These are phyloP conservation scores for Elongisporangium undulatum DNA, from an alignment of 352 stramenopile genomes.

Conservation along the genomic window DNA sequence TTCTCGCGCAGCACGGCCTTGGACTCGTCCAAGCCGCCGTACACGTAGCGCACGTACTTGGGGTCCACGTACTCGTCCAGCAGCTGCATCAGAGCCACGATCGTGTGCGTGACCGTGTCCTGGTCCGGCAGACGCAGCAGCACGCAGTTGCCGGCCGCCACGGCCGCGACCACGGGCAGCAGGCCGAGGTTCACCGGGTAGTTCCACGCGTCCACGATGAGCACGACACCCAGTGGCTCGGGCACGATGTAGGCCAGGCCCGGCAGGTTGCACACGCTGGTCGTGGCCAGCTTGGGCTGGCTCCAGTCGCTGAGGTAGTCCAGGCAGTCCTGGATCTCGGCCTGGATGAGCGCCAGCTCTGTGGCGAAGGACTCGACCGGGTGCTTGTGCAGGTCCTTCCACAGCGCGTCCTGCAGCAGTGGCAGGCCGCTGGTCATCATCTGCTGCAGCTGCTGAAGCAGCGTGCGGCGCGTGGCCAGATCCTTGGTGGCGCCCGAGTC, in stretches of 20 bases:
- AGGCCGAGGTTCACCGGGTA: constrained; percentile 86
- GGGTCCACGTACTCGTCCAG: constrained; percentile 79
- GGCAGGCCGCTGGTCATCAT: constrained; percentile 49
- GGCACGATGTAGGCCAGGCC: constrained; percentile 55
- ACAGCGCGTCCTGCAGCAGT: constrained; percentile 43
- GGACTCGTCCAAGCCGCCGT: constrained; percentile 77
- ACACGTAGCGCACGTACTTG: constrained; percentile 75
- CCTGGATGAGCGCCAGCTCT: constrained; percentile 45
- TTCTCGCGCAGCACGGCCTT: constrained; percentile 74
- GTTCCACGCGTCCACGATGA: constrained; percentile 92
- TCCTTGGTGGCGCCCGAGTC: constrained; percentile 37
- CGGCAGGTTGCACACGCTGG: constrained; percentile 55
- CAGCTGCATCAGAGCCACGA: constrained; percentile 47
- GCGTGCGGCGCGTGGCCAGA: constrained; percentile 25
- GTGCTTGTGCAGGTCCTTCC: constrained; percentile 71
- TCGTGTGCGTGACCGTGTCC: constrained; percentile 55
- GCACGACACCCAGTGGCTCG: constrained; percentile 83
- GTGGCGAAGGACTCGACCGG: constrained; percentile 53
- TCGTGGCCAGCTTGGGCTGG: constrained; percentile 38
- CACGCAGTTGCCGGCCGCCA: constrained; percentile 90
- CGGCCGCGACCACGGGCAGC: constrained; percentile 64
- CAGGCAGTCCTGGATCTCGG: constrained; percentile 75
- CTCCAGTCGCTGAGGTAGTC: constrained; percentile 70
- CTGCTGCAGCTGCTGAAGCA: constrained; percentile 44
- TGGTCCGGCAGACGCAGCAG: constrained; percentile 92